Percentiles rank a stretch among this genome's conserved stretches.
These are phyloP conservation scores for Thecaphora thlaspeos DNA, from an alignment of 1,284 basidiomycete genomes.

Conservation along the genomic window DNA sequence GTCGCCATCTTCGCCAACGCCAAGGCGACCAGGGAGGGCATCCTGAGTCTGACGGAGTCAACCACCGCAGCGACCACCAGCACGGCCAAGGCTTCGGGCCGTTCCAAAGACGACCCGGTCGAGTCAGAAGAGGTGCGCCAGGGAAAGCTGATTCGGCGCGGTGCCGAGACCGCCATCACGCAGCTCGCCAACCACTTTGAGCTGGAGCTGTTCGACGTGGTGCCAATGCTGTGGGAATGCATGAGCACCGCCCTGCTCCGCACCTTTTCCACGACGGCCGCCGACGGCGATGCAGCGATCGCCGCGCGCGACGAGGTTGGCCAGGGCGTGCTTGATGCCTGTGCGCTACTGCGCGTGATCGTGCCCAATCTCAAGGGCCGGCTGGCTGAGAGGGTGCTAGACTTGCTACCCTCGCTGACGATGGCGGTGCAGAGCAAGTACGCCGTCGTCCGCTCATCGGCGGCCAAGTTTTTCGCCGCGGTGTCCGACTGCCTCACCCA, in stretches of 20 bases:
- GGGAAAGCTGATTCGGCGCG: constrained; percentile 66
- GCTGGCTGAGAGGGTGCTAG: constrained; percentile 70
- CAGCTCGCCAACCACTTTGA: constrained; percentile 79
- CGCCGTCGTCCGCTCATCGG: constrained; percentile 83
- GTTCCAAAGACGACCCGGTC: constrained; percentile 52
- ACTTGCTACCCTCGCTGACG: constrained; percentile 75
- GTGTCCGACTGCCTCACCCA: constrained; percentile 81
- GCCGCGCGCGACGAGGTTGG: constrained; percentile 61
- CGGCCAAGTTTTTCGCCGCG: constrained; percentile 81
- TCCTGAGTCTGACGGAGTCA: constrained; percentile 83
- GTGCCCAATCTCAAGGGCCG: constrained; percentile 72
- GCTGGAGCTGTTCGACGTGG: constrained; percentile 68
- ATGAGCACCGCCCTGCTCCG: constrained; percentile 76
- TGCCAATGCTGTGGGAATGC: constrained; percentile 92
- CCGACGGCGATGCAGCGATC: constrained; percentile 18
- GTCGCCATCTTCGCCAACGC: constrained; percentile 82
- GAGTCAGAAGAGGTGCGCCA: constrained; percentile 58
- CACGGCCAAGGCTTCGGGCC: not conserved
- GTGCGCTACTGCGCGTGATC: constrained; percentile 83
- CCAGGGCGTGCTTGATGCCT: constrained; percentile 88
- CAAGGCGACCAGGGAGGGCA: constrained; percentile 68
- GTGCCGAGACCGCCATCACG: constrained; percentile 79
- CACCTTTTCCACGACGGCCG: constrained; percentile 68
- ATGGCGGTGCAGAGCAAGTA: constrained; percentile 77
- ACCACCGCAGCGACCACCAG: constrained; percentile 10